Conservation (phyloP, 139 green algal genomes). For the Desmodesmus armatus region DNA sequence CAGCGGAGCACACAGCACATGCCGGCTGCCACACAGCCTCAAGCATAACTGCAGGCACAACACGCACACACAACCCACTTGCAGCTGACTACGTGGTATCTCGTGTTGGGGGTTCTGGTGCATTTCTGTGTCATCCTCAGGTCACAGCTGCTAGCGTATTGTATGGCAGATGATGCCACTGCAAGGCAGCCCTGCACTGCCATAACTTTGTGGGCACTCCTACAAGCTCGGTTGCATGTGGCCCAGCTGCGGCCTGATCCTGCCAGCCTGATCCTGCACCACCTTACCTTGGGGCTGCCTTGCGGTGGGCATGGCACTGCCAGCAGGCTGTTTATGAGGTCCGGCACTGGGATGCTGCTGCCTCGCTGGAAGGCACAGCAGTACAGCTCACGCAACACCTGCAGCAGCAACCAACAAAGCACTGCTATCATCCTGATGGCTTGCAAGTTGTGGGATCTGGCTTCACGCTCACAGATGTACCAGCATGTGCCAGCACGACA, state of each 20-base stretch:
- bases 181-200: not conserved
- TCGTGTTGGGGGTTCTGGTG: not conserved
- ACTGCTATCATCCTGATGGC: no score
- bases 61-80: not conserved
- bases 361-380: slow-evolving; percentile 45
- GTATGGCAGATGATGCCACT: no score
- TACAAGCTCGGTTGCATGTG: not conserved
- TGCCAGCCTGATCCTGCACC: not conserved
- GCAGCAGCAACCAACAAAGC: not conserved
- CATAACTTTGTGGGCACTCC: not conserved
- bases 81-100: not conserved
- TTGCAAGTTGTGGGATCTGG: no score
- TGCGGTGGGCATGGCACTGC: slow-evolving; percentile 13
- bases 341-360: slow-evolving; percentile 36
- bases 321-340: slow-evolving; percentile 46
- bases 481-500: no score
- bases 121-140: no score
- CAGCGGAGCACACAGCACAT: not conserved
- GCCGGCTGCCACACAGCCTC: slow-evolving; percentile 24
- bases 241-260: not conserved
- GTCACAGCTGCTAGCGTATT: no score
- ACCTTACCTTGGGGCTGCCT: not conserved
- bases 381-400: slow-evolving; percentile 54
- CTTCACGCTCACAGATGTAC: no score
- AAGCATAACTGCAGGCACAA: slow-evolving; percentile 45